A percentile compares a stretch with the other conserved stretches of the same genome.
phyloP scores from a whole-genome alignment of 1,139 yeast genomes.

The Debaryomyces subglobosus region DNA sequence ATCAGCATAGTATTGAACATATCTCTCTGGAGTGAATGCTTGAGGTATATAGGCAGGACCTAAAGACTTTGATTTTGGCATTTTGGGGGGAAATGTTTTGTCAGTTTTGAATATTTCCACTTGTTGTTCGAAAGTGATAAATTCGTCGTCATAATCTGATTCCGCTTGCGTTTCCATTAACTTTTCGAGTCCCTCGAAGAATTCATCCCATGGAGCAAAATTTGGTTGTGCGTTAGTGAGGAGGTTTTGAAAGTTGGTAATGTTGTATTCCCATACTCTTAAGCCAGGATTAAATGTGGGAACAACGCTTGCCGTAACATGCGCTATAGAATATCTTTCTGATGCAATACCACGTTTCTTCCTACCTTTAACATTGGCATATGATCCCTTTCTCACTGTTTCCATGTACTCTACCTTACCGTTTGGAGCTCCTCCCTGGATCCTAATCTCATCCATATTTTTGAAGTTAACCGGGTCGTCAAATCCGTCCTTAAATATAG shows the following conservation, averaged over 20 bases:
- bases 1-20: constrained; percentile 74
- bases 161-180: constrained; percentile 24
- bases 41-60: constrained; percentile 83
- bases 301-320: constrained; percentile 73
- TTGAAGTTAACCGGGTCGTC: not conserved
- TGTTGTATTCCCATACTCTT: constrained; percentile 84
- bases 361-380: constrained; percentile 50
- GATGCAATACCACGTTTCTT: constrained; percentile 46
- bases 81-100: constrained; percentile 66
- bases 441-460: constrained; percentile 22
- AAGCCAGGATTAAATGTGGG: constrained; percentile 86
- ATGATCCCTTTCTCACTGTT: constrained; percentile 51
- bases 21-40: constrained; percentile 69
- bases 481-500: constrained; percentile 1
- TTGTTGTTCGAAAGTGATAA: not conserved
- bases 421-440: constrained; percentile 63
- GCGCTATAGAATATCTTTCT: constrained; percentile 70
- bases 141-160: constrained; percentile 19
- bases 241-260: constrained; percentile 48
- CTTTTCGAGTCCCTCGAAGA: constrained; percentile 52
- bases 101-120: constrained; percentile 39
- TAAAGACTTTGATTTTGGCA: constrained; percentile 53
- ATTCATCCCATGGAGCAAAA: constrained; percentile 54
- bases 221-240: constrained; percentile 16
- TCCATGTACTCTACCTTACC: constrained; percentile 68